These are phyloP conservation scores for Litchi chinensis DNA, from an alignment of 345 rosid species.

Conservation along the genomic window DNA sequence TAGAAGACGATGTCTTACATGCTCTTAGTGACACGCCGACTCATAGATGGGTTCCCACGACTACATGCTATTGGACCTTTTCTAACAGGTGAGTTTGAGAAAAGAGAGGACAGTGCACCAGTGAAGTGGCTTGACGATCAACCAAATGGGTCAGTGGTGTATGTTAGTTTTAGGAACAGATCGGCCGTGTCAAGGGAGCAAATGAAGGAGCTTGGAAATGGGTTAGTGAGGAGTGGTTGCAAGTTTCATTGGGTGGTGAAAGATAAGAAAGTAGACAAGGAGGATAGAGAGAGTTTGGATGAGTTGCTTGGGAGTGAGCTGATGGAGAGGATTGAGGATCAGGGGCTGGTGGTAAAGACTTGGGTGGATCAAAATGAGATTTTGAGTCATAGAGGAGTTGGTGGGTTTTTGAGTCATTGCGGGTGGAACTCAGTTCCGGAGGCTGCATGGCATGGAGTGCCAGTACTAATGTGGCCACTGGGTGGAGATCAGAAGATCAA, in stretches of 20 bases:
- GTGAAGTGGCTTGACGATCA: slow-evolving; percentile 44
- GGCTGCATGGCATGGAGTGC: slow-evolving; percentile 41
- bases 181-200: slow-evolving; percentile 36
- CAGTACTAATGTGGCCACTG: slow-evolving; percentile 46
- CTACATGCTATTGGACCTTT: slow-evolving; percentile 41
- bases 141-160: slow-evolving; percentile 31
- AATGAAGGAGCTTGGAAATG: slow-evolving; percentile 40
- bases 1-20: slow-evolving; percentile 32
- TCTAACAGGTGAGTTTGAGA: slow-evolving; percentile 24
- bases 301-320: slow-evolving; percentile 37
- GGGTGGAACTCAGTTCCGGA: slow-evolving; percentile 55
- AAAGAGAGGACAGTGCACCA: neutral
- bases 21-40: slow-evolving; percentile 15
- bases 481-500: slow-evolving; percentile 49
- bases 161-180: slow-evolving; percentile 52
- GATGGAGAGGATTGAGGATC: slow-evolving; percentile 12
- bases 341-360: slow-evolving; percentile 38
- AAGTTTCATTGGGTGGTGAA: slow-evolving; percentile 50
- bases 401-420: slow-evolving; percentile 44
- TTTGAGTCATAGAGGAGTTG: slow-evolving; percentile 34
- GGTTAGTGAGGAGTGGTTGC: slow-evolving; percentile 31
- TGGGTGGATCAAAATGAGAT: slow-evolving; percentile 49
- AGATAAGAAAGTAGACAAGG: slow-evolving; percentile 33
- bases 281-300: slow-evolving; percentile 35
- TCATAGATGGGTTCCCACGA: slow-evolving; percentile 28